A percentile compares a stretch with the other conserved stretches of the same genome.
Evolutionary conservation across 495 filamentous ascomycete species (phyloP).

Genomic region (Neurospora sp.): DNA sequence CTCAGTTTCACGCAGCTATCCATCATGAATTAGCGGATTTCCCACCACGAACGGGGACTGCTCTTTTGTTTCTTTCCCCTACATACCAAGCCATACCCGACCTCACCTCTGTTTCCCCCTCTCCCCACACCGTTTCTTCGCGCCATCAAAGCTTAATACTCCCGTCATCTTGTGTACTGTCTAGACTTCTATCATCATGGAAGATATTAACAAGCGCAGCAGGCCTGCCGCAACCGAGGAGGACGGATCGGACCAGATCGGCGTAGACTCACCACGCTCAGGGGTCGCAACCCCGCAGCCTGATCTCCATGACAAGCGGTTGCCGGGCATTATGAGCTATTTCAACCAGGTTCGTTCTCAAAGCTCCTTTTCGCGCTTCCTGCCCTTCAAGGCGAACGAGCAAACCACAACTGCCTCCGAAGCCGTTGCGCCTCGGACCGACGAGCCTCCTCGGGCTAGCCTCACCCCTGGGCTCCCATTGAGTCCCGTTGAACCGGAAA

Average conservation of each 20-base stretch:
- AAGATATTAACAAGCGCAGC: constrained; percentile 35
- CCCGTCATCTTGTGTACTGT: not conserved
- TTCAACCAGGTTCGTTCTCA: constrained; percentile 89
- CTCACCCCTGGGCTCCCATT: constrained; percentile 14
- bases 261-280: constrained; percentile 72
- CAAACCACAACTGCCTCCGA: constrained; percentile 26
- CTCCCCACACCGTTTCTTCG: constrained; percentile 8
- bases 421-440: constrained; percentile 23
- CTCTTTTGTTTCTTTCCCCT: constrained; percentile 13
- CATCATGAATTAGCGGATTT: constrained; percentile 26
- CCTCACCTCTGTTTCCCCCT: constrained; percentile 12
- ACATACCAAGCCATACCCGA: not conserved
- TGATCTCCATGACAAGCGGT: constrained; percentile 78
- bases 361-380: constrained; percentile 35
- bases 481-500: constrained; percentile 12
- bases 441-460: constrained; percentile 22
- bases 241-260: constrained; percentile 65
- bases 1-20: constrained; percentile 5
- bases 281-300: constrained; percentile 82
- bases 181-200: constrained; percentile 18
- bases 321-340: constrained; percentile 86
- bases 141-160: not conserved
- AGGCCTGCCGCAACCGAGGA: constrained; percentile 48
- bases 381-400: constrained; percentile 27
- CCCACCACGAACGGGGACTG: constrained; percentile 8